Evolutionary conservation across 371 early-diverging fungal genomes (phyloP), one percentile per base, ranked within the genome.

Genomic region (Quaeritorhiza haematococci): DNA sequence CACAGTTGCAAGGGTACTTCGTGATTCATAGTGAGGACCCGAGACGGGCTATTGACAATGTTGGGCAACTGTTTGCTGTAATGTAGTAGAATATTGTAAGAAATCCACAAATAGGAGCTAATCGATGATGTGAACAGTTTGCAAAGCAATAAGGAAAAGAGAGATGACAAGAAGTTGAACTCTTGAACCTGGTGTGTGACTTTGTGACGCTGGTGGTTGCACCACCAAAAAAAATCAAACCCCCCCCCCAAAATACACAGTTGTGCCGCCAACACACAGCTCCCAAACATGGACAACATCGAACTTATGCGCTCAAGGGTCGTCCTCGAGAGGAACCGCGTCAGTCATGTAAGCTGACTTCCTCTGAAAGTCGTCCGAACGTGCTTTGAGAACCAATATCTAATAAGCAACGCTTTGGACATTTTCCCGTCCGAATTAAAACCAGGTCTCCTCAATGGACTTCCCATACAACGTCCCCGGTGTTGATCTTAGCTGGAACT

Each of bases 1-100:
- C 96, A 1, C 82, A 82, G 56, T 64, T 97, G 32, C 96, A 97
- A 73, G 98, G 98, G 0, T 96, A 96, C 72, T 97, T 97, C 83
- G 93, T 95, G 6, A 75, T 86, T 48, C 82, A 83, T 59, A 88
- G 93, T 56, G 86, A 93, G 62, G 69, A 75, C 57, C 87, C 96
- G 1, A 61, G 78, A 35, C 75, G 74, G 23, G 94, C 95, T 1
- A 71, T 88, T 19, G 71, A 73, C 17, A 59, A 80, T 33, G 68
- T 70, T 13, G 30, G 48, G 26, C 10, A 19, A n/a, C 4, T 56
- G 49, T 32, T 28, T 21, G 33, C 13, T 26, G 50, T 13, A 19
- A 19, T 38, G 38, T 13, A 38, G n/a, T n/a, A n/a, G n/a, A n/a
- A n/a, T n/a, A n/a, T n/a, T n/a, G n/a, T n/a, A n/a, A n/a, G n/a